phyloP scores from a whole-genome alignment of 352 stramenopile species.

The Pythium aquatile region DNA sequence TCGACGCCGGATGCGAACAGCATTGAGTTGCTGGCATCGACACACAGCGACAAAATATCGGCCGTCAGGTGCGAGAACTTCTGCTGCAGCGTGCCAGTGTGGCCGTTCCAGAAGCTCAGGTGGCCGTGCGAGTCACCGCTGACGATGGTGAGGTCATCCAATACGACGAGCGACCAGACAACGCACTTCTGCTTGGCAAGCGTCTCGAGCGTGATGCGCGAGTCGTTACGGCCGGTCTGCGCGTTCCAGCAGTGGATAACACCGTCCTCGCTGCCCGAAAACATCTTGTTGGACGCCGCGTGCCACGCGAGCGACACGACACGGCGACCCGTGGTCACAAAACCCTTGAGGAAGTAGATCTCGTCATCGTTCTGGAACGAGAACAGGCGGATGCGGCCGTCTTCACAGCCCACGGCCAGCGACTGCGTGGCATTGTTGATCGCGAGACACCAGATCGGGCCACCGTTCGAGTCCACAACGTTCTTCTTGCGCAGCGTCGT shows the following conservation, averaged over 20 bases:
- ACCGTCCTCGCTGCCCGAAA: slow-evolving; percentile 82
- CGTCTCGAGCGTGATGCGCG: slow-evolving; percentile 80
- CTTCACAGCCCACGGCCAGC: slow-evolving; percentile 87
- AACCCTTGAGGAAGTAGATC: slow-evolving; percentile 82
- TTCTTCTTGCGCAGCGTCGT: slow-evolving; percentile 64
- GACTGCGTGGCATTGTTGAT: slow-evolving; percentile 54
- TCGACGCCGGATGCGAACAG: slow-evolving; percentile 93
- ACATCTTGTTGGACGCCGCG: slow-evolving; percentile 65
- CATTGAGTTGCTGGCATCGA: slow-evolving; percentile 81
- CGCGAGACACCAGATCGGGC: slow-evolving; percentile 86
- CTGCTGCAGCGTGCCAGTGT: slow-evolving; percentile 89
- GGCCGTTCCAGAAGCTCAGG: slow-evolving; percentile 93
- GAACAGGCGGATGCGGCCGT: slow-evolving; percentile 90
- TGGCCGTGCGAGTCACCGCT: slow-evolving; percentile 92
- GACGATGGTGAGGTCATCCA: slow-evolving; percentile 91
- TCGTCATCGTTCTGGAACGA: slow-evolving; percentile 62
- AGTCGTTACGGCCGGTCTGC: slow-evolving; percentile 70
- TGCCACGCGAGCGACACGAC: slow-evolving; percentile 88
- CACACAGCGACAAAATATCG: slow-evolving; percentile 88
- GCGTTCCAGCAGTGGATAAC: slow-evolving; percentile 89
- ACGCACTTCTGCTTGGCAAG: slow-evolving; percentile 74
- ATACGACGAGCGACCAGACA: slow-evolving; percentile 89
- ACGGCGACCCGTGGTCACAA: slow-evolving; percentile 70
- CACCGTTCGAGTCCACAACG: slow-evolving; percentile 85
- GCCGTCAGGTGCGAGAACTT: slow-evolving; percentile 91